Conservation (phyloP, 176 grass and related monocot species). For the Stipa capillata region DNA sequence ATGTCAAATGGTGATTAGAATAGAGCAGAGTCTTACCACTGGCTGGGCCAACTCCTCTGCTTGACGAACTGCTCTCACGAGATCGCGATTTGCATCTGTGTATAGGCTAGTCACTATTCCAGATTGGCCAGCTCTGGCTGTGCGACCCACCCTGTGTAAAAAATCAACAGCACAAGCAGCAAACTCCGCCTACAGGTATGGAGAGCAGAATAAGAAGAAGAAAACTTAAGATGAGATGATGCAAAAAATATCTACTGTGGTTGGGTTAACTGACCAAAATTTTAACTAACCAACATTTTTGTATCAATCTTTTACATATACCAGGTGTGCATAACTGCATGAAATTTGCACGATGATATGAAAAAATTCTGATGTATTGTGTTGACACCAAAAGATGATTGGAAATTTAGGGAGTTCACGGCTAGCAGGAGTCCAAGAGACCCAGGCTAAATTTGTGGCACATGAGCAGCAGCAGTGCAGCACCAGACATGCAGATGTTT, state of each 20-base stretch:
- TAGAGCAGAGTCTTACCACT: constrained; percentile 45
- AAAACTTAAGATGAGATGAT: neutral
- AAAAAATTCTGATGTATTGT: neutral
- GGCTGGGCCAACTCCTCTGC: constrained; percentile 66
- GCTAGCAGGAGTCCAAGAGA: neutral
- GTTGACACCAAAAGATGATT: neutral
- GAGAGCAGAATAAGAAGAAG: neutral
- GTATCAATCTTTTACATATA: neutral
- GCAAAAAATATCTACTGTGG: neutral
- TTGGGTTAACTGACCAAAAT: neutral
- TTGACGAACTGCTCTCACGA: constrained; percentile 68
- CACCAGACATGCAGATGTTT: neutral
- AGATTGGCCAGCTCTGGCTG: constrained; percentile 78
- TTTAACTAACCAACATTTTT: neutral
- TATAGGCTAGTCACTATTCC: constrained; percentile 89
- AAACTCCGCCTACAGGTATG: constrained; percentile 71
- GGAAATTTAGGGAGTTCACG: neutral
- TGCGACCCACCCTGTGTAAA: constrained; percentile 90
- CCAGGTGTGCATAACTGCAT: neutral
- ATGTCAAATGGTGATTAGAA: neutral
- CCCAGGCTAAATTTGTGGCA: neutral
- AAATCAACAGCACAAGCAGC: constrained; percentile 93
- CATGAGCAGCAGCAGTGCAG: neutral
- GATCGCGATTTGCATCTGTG: constrained; percentile 59
- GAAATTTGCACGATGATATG: neutral